These are phyloP conservation scores for Lasiosphaeriaceae sp. DNA, from an alignment of 495 filamentous ascomycete species.

Conservation along the genomic window DNA sequence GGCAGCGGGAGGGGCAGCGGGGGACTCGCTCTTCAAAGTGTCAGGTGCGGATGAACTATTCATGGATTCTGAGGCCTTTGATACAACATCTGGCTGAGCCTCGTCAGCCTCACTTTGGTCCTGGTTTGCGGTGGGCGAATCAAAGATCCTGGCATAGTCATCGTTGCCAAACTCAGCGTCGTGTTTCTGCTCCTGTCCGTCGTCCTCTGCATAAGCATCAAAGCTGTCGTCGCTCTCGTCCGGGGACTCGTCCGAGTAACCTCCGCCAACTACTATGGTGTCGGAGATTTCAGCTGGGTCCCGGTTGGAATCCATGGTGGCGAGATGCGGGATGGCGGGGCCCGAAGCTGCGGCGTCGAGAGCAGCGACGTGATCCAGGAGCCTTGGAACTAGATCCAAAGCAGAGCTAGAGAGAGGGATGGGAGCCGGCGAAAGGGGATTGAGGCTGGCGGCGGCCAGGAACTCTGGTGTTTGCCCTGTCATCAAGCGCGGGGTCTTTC, in stretches of 20 bases:
- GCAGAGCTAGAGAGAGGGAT: constrained; percentile 29
- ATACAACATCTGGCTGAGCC: constrained; percentile 35
- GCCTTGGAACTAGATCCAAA: constrained; percentile 28
- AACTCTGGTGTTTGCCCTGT: constrained; percentile 29
- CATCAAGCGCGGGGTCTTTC: constrained; percentile 26
- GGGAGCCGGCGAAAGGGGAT: constrained; percentile 25
- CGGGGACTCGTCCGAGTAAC: constrained; percentile 22
- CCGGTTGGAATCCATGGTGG: constrained; percentile 14
- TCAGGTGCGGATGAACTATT: constrained; percentile 34
- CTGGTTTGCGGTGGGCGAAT: constrained; percentile 34
- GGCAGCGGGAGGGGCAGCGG: constrained; percentile 23
- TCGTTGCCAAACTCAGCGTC: constrained; percentile 31
- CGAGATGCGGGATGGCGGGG: background rate
- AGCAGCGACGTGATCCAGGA: constrained; percentile 33
- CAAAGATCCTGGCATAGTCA: constrained; percentile 49
- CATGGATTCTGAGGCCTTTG: constrained; percentile 36
- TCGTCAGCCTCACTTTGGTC: constrained; percentile 30
- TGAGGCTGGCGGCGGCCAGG: constrained; percentile 37
- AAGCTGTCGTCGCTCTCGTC: constrained; percentile 30
- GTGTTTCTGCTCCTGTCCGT: constrained; percentile 16
- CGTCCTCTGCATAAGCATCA: constrained; percentile 31
- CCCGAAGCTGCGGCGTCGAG: constrained; percentile 9
- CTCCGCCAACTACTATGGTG: constrained; percentile 30
- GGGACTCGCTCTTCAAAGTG: constrained; percentile 24
- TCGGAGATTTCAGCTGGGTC: constrained; percentile 19